Conservation (phyloP, 169 alveolate species). For the Plasmodium knowlesi region DNA sequence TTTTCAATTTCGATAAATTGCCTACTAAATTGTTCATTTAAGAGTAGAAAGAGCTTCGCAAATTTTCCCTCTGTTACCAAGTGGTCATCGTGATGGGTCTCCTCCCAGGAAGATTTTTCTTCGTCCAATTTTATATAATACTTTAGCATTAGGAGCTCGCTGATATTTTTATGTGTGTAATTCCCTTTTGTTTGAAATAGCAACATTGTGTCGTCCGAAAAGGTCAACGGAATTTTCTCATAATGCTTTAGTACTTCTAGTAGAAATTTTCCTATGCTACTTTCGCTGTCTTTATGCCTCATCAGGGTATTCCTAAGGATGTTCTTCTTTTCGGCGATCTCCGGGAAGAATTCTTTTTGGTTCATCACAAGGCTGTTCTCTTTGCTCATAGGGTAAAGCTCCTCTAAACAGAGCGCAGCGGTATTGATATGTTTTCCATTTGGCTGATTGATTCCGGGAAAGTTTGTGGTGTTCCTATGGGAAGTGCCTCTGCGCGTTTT, state of each 20-base stretch:
- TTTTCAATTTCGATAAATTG: constrained; percentile 20
- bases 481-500: background rate
- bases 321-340: constrained; percentile 1
- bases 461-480: background rate
- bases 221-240: constrained; percentile 1
- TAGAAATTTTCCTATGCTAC: constrained; percentile 42
- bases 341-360: background rate
- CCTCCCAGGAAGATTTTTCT: background rate
- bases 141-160: constrained; percentile 55
- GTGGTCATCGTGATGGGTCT: background rate
- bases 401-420: background rate
- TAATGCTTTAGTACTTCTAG: constrained; percentile 47
- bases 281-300: constrained; percentile 3
- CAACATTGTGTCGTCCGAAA: constrained; percentile 42
- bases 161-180: constrained; percentile 31
- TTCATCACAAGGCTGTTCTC: background rate
- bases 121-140: constrained; percentile 51
- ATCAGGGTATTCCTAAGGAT: constrained; percentile 17
- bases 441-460: background rate
- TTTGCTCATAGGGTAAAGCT: background rate
- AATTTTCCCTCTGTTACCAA: constrained; percentile 3
- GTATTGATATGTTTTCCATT: background rate
- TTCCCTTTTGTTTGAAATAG: constrained; percentile 32
- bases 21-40: constrained; percentile 41
- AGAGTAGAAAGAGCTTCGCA: constrained; percentile 22